Conservation (phyloP, 805 yeast species). For the Saccharomycopsis sp. region DNA sequence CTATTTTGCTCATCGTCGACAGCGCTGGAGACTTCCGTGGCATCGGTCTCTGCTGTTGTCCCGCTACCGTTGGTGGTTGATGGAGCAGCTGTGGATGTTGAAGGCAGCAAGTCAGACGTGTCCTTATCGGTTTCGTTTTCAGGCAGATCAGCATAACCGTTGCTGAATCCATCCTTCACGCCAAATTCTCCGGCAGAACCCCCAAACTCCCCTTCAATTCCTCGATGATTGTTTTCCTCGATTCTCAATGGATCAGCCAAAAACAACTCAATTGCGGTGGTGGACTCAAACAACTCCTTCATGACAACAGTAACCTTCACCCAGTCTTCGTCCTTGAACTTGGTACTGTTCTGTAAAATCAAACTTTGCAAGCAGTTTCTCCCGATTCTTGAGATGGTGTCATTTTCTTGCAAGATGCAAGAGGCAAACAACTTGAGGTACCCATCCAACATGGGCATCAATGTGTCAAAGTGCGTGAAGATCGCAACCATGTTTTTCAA, state of each 20-base stretch:
- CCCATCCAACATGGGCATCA: slow-evolving; percentile 67
- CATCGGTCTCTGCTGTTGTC: no score
- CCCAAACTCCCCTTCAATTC: slow-evolving; percentile 3
- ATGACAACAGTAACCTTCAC: slow-evolving; percentile 54
- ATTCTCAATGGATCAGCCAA: slow-evolving; percentile 39
- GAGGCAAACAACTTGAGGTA: slow-evolving; percentile 69
- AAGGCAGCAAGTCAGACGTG: no score
- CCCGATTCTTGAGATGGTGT: slow-evolving; percentile 92
- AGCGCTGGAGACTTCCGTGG: no score
- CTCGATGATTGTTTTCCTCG: slow-evolving; percentile 8
- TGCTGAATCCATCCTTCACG: no score
- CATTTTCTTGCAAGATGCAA: slow-evolving; percentile 94
- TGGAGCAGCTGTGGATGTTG: no score
- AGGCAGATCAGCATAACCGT: no score
- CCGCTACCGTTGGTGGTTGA: no score
- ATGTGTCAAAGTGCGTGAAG: slow-evolving; percentile 68
- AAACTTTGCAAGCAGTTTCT: slow-evolving; percentile 78
- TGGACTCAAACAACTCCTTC: slow-evolving; percentile 59
- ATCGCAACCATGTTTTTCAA: slow-evolving; percentile 78
- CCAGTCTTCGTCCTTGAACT: slow-evolving; percentile 70
- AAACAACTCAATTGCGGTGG: slow-evolving; percentile 82
- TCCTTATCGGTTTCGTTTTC: no score
- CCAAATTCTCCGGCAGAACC: no score
- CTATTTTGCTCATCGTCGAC: slow-evolving; percentile 4
- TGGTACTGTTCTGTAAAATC: slow-evolving; percentile 61